Conservation (phyloP, 2,329 filamentous ascomycete species). For the Pseudopyrenochaeta lycopersici region DNA sequence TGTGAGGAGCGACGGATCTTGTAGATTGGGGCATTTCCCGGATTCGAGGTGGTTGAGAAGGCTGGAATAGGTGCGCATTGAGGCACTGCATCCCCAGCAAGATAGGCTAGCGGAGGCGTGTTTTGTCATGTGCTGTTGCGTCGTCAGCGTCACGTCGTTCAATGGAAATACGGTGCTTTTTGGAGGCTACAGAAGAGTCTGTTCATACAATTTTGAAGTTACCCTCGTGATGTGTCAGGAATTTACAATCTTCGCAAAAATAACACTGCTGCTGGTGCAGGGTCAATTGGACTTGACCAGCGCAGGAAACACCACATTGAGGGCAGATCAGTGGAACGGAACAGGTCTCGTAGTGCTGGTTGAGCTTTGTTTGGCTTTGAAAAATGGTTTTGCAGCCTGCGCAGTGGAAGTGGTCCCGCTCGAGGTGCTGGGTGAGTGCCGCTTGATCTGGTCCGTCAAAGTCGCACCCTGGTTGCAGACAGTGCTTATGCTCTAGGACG, state of each 20-base stretch:
- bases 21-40: slow-evolving; percentile 72
- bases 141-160: slow-evolving; percentile 3
- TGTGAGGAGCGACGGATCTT: slow-evolving; percentile 58
- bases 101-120: slow-evolving; percentile 25
- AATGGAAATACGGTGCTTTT: too few relatives aligned
- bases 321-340: slow-evolving; percentile 26
- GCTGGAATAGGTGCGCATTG: slow-evolving; percentile 34
- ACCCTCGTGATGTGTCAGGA: slow-evolving; percentile 28
- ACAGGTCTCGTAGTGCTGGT: slow-evolving; percentile 32
- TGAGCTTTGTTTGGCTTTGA: slow-evolving; percentile 38
- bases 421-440: slow-evolving; percentile 33
- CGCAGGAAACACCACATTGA: slow-evolving; percentile 27
- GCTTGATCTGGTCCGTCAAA: slow-evolving; percentile 34
- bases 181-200: neutral
- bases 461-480: slow-evolving; percentile 42
- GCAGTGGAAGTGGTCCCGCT: slow-evolving; percentile 42
- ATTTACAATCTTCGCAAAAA: slow-evolving; percentile 30
- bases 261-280: slow-evolving; percentile 34
- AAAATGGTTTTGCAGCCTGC: slow-evolving; percentile 39
- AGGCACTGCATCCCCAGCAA: slow-evolving; percentile 36
- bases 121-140: slow-evolving; percentile 40
- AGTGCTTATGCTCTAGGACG: slow-evolving; percentile 40
- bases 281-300: slow-evolving; percentile 26
- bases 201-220: slow-evolving; percentile 31
- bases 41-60: slow-evolving; percentile 57